These are phyloP conservation scores for Microsporum ferrugineum DNA, from an alignment of 2,329 filamentous ascomycete species.

Conservation along the genomic window DNA sequence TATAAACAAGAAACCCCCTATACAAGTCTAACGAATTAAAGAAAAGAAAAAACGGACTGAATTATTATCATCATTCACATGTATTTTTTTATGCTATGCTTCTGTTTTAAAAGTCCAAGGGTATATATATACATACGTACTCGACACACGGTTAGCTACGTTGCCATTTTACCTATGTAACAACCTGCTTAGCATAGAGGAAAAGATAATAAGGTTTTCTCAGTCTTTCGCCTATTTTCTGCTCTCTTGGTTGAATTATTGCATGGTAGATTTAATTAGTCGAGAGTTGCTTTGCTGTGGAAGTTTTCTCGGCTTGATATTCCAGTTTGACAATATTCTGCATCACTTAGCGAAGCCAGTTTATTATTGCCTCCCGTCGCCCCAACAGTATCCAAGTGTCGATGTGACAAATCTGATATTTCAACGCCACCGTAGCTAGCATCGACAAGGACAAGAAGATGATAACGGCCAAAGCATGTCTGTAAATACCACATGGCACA, in stretches of 20 bases:
- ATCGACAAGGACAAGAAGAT: too few relatives aligned
- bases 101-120: neutral
- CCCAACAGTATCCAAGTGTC: too few relatives aligned
- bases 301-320: too few relatives aligned
- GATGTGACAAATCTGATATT: too few relatives aligned
- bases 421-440: too few relatives aligned
- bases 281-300: too few relatives aligned
- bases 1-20: neutral
- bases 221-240: neutral
- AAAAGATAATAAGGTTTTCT: neutral
- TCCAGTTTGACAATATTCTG: too few relatives aligned
- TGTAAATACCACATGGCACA: too few relatives aligned
- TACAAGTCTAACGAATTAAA: constrained; percentile 4
- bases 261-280: too few relatives aligned
- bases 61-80: neutral
- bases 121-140: neutral
- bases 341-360: too few relatives aligned
- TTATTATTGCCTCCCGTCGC: too few relatives aligned
- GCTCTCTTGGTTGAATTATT: neutral
- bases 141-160: neutral
- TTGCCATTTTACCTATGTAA: neutral
- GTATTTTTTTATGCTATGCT: neutral
- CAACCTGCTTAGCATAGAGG: neutral
- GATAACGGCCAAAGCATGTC: too few relatives aligned
- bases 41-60: neutral